Evolutionary conservation across 352 stramenopile genomes (phyloP).

Genomic region (Phytophthora idaei): DNA sequence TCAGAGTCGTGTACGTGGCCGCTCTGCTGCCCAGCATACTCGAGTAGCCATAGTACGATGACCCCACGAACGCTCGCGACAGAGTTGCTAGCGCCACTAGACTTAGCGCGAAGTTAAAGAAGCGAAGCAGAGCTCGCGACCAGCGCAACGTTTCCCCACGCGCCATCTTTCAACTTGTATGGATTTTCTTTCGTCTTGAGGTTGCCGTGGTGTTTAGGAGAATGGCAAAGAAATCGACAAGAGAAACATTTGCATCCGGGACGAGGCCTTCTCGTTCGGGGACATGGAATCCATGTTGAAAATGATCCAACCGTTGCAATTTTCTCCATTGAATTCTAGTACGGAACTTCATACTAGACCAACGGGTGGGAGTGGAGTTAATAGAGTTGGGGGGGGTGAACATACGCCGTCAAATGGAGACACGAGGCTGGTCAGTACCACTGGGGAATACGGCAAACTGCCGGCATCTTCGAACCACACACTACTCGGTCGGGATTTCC

Average conservation of each 20-base stretch:
- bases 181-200: background rate
- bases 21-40: conserved; percentile 72
- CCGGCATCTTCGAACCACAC: conserved; percentile 1
- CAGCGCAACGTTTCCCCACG: conserved; percentile 30
- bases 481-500: conserved; percentile 12
- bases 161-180: conserved; percentile 32
- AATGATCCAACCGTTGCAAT: conserved; percentile 14
- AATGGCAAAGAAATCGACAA: conserved; percentile 18
- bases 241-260: conserved; percentile 23
- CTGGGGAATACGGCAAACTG: conserved; percentile 19
- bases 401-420: conserved; percentile 29
- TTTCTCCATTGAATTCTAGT: conserved; percentile 11
- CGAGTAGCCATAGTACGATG: conserved; percentile 72
- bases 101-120: conserved; percentile 64
- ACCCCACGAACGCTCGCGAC: conserved; percentile 59
- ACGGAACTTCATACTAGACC: conserved; percentile 3
- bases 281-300: background rate
- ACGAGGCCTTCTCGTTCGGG: conserved; percentile 17
- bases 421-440: conserved; percentile 30
- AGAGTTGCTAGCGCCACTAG: conserved; percentile 67
- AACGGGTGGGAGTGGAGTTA: conserved; percentile 14
- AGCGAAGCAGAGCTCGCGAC: conserved; percentile 56
- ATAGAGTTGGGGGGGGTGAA: conserved; percentile 12
- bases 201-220: conserved; percentile 17
- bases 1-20: conserved; percentile 59